Evolutionary conservation across 2,329 filamentous ascomycete species (phyloP), one percentile per base, ranked within the genome.

Genomic region (Calonectria multiphialidica): DNA sequence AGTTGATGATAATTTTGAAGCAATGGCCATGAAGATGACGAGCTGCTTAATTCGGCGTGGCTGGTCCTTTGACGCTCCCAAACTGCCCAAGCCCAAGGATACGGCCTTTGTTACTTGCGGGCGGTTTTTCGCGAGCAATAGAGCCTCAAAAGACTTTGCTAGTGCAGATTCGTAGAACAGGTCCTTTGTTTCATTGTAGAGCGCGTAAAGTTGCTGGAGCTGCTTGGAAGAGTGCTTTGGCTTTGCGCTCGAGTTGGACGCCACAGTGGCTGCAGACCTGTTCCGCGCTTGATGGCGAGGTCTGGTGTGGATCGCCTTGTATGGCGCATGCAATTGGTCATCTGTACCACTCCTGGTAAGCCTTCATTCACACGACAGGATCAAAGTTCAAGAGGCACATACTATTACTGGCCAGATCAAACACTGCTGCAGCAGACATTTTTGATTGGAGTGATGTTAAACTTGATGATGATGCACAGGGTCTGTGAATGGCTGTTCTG

Each of bases 41-140:
- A 79, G 68, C 61, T 79, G 77, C 37, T 79, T 79, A 1, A 79
- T 72, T 10, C 77, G 73, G 16, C 77, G 77, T 25, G 68, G 66
- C 30, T 79, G 77, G 49, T 79, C 75, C 16, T 76, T 79, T 6
- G 76, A 69, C 47, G 75, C 68, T 1, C 72, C 28, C 3, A 78
- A 37, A 15, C 75, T 78, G 37, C 77, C 77, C 21, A 78, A 45
- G 3, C 77, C 77, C 5, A 78, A 37, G 10, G 77, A 78, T 3
- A 78, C 65, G 2, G 71, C 68, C 37, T 66, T 75, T 8, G 70
- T 78, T 13, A 78, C 71, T 21, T 64, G 66, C 1, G 77, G 74
- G 18, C 72, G 69, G 25, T 61, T 72, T 28, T 78, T 77, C 1
- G 72, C 76, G 13, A 59, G 49, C 1, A 78, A 68, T 70, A 78